These are phyloP conservation scores for Epichloe scottii DNA, from an alignment of 2,329 filamentous ascomycete species.

Conservation along the genomic window DNA sequence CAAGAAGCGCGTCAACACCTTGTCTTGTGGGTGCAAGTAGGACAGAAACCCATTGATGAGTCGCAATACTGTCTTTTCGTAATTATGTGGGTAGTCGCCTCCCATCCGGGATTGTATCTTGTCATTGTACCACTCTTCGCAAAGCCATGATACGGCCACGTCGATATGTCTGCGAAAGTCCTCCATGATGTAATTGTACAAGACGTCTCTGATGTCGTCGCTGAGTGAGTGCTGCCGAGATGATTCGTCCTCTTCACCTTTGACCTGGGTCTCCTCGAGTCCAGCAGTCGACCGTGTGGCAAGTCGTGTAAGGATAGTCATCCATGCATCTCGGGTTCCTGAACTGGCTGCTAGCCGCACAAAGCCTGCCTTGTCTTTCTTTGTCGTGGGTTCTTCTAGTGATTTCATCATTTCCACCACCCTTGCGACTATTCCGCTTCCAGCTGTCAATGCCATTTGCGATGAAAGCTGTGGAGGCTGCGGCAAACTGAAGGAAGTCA, in stretches of 20 bases:
- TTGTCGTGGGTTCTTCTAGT: conserved; percentile 52
- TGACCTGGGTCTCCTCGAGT: conserved; percentile 47
- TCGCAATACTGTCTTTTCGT: conserved; percentile 65
- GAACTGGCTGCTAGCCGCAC: conserved; percentile 73
- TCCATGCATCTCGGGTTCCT: conserved; percentile 80
- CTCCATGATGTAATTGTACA: conserved; percentile 79
- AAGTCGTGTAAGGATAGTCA: conserved; percentile 73
- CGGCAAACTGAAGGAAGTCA: conserved; percentile 70
- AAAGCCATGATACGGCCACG: conserved; percentile 84
- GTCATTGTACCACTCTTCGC: conserved; percentile 97
- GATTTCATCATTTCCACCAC: conserved; percentile 68
- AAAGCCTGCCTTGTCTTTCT: conserved; percentile 60
- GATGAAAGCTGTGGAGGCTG: conserved; percentile 61
- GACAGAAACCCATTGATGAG: conserved; percentile 83
- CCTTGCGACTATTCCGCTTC: conserved; percentile 60
- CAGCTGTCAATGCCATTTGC: conserved; percentile 60
- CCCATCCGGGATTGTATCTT: conserved; percentile 32
- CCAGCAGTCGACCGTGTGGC: conserved; percentile 68
- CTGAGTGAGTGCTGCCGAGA: conserved; percentile 35
- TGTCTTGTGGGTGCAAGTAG: conserved; percentile 85
- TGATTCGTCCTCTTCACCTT: conserved; percentile 45
- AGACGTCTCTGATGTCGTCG: conserved; percentile 62
- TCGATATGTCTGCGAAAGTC: conserved; percentile 87
- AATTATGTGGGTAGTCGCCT: conserved; percentile 47
- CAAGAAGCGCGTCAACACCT: conserved; percentile 78